Conservation (phyloP, 495 filamentous ascomycete genomes). For the Aspergillus biplanus region DNA sequence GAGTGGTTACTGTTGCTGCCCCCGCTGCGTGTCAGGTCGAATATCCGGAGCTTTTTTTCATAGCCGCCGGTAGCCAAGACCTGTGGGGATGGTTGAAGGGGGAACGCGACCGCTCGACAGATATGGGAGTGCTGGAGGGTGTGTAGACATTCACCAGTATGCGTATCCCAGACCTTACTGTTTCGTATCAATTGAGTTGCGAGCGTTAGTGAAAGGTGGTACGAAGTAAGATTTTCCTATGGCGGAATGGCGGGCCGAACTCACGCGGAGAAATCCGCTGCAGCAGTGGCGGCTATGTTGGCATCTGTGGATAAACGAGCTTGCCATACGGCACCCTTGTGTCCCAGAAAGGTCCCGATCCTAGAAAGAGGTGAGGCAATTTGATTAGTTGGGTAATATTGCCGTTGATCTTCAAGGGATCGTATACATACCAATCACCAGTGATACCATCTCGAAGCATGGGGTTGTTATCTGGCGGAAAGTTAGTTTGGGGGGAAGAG, state of each 20-base stretch:
- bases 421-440: slow-evolving; percentile 75
- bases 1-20: slow-evolving; percentile 42
- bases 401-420: neutral
- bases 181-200: slow-evolving; percentile 8
- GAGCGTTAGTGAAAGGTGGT: neutral
- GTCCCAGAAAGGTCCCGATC: slow-evolving; percentile 97
- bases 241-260: slow-evolving; percentile 28
- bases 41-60: slow-evolving; percentile 96
- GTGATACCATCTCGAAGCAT: slow-evolving; percentile 98
- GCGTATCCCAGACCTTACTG: slow-evolving; percentile 96
- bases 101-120: slow-evolving; percentile 90
- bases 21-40: slow-evolving; percentile 67
- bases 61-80: slow-evolving; percentile 89
- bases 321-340: slow-evolving; percentile 98
- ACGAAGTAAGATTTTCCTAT: neutral
- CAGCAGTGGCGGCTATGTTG: slow-evolving; percentile 84
- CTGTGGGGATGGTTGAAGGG: slow-evolving; percentile 69
- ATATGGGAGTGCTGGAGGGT: slow-evolving; percentile 92
- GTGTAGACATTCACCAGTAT: slow-evolving; percentile 86
- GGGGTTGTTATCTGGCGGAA: slow-evolving; percentile 80
- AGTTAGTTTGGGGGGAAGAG: slow-evolving; percentile 7
- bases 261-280: slow-evolving; percentile 94
- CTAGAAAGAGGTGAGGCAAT: slow-evolving; percentile 39
- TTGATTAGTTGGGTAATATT: neutral
- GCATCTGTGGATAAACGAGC: slow-evolving; percentile 88